phyloP scores from a whole-genome alignment of 2,329 filamentous ascomycete genomes.

The Aspergillus sp. region DNA sequence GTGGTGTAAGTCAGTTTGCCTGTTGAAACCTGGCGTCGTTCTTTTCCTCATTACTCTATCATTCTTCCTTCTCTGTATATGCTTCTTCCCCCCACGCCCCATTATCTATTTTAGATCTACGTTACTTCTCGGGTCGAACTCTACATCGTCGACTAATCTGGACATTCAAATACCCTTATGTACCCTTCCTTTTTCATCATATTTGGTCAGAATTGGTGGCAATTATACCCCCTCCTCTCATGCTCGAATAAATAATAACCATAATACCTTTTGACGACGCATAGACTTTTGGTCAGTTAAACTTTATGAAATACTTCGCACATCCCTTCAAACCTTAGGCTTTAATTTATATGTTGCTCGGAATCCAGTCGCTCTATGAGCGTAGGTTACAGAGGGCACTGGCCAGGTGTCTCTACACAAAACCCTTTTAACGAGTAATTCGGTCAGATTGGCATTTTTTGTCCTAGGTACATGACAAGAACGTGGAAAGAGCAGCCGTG shows the following conservation, averaged over 20 bases:
- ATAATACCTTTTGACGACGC: neutral
- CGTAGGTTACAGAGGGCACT: too few relatives aligned
- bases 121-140: neutral
- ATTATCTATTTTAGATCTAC: neutral
- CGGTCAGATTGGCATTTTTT: neutral
- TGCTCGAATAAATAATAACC: neutral
- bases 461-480: neutral
- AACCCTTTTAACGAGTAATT: neutral
- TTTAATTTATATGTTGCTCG: too few relatives aligned
- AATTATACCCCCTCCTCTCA: slow-evolving; percentile 1
- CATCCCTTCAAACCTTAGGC: too few relatives aligned
- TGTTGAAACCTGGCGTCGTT: too few relatives aligned
- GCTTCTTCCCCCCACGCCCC: neutral
- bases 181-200: neutral
- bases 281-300: neutral
- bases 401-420: neutral
- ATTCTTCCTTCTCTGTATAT: slow-evolving; percentile 2
- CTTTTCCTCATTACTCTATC: neutral
- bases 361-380: too few relatives aligned
- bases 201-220: neutral
- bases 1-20: too few relatives aligned
- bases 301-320: neutral
- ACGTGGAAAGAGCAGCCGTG: neutral
- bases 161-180: neutral
- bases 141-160: neutral